Conservation (phyloP, 495 filamentous ascomycete genomes). For the Xylaria sp. region DNA sequence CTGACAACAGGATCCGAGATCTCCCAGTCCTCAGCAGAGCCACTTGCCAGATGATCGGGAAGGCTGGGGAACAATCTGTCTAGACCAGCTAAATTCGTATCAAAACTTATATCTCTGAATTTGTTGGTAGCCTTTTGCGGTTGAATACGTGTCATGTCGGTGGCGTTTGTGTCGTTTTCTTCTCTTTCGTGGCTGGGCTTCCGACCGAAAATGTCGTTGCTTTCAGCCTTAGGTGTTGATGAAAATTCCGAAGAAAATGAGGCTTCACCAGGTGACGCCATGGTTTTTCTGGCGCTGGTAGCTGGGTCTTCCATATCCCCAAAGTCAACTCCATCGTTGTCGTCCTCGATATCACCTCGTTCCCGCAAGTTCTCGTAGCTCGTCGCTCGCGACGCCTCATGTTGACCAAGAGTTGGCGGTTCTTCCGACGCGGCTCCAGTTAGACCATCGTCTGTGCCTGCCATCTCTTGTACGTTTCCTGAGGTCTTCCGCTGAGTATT, state of each 20-base stretch:
- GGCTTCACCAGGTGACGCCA: background rate
- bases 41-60: slow-evolving; percentile 6
- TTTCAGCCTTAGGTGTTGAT: slow-evolving; percentile 31
- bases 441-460: slow-evolving; percentile 55
- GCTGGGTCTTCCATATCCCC: slow-evolving; percentile 60
- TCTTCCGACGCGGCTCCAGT: slow-evolving; percentile 47
- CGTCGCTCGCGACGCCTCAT: slow-evolving; percentile 28
- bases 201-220: slow-evolving; percentile 2
- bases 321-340: slow-evolving; percentile 50
- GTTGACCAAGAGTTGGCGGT: slow-evolving; percentile 26
- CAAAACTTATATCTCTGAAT: slow-evolving; percentile 44
- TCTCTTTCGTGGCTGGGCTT: background rate
- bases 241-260: slow-evolving; percentile 16
- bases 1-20: slow-evolving; percentile 48
- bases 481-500: slow-evolving; percentile 40
- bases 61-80: slow-evolving; percentile 52
- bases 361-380: slow-evolving; percentile 26
- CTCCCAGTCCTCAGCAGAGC: slow-evolving; percentile 25
- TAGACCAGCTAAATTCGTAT: slow-evolving; percentile 49
- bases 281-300: background rate
- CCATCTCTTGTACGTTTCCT: slow-evolving; percentile 55
- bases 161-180: background rate
- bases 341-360: slow-evolving; percentile 8
- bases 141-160: slow-evolving; percentile 11
- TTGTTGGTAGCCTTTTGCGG: slow-evolving; percentile 36